phyloP scores from a whole-genome alignment of 2,329 filamentous ascomycete species.

The Xylariaceae sp. region DNA sequence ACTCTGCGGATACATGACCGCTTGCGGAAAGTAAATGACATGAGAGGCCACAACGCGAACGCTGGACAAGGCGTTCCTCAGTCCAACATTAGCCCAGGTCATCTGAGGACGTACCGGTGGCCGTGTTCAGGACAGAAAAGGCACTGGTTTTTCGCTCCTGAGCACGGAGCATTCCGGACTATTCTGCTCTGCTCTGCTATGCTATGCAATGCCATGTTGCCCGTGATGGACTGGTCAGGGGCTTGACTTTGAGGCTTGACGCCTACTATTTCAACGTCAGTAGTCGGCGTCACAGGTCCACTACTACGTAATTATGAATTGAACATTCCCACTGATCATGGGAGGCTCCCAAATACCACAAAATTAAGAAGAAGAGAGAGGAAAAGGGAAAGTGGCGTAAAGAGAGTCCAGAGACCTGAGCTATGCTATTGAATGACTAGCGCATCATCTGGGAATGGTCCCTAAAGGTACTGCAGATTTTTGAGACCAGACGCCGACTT shows the following conservation, averaged over 20 bases:
- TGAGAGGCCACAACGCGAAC: slow-evolving; percentile 19
- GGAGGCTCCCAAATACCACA: background rate
- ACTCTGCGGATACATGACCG: slow-evolving; percentile 34
- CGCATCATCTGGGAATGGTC: slow-evolving; percentile 9
- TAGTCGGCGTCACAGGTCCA: slow-evolving; percentile 7
- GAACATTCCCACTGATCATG: background rate
- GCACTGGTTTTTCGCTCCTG: slow-evolving; percentile 23
- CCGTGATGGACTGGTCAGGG: slow-evolving; percentile 8
- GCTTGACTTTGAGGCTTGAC: slow-evolving; percentile 17
- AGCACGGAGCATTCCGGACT: slow-evolving; percentile 37
- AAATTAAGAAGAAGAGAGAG: too few relatives aligned
- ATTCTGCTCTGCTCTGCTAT: slow-evolving; percentile 11
- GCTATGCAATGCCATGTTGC: slow-evolving; percentile 23
- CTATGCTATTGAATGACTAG: too few relatives aligned
- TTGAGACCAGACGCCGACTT: slow-evolving; percentile 3
- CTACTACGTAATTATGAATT: slow-evolving; percentile 3
- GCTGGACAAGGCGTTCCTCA: slow-evolving; percentile 24
- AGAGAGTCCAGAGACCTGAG: background rate
- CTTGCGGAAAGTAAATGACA: slow-evolving; percentile 37
- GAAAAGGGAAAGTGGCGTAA: background rate
- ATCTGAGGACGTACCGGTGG: slow-evolving; percentile 29
- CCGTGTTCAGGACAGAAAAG: slow-evolving; percentile 35
- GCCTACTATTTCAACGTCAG: slow-evolving; percentile 19
- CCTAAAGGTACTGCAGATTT: background rate
- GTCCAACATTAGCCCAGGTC: slow-evolving; percentile 25